Percentiles rank a stretch among this genome's conserved stretches.
Evolutionary conservation across 2,329 filamentous ascomycete genomes (phyloP).

Genomic region (Zelopaecilomyces penicillatus): DNA sequence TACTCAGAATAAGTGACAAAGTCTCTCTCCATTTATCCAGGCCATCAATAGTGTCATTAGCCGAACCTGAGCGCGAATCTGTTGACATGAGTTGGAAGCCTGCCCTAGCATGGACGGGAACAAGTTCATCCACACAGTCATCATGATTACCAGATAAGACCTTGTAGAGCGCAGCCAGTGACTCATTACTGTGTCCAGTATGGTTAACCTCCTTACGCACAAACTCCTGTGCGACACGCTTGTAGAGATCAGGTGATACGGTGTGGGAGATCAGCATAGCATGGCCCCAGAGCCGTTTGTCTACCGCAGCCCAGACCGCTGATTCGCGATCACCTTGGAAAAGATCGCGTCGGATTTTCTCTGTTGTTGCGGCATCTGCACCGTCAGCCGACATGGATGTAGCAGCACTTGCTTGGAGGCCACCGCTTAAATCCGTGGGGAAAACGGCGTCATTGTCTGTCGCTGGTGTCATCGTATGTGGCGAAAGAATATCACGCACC

Average conservation of each 20-base stretch:
- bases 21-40: conserved; percentile 94
- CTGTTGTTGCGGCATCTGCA: conserved; percentile 59
- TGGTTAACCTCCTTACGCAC: conserved; percentile 90
- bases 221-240: conserved; percentile 90
- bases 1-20: conserved; percentile 74
- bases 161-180: conserved; percentile 85
- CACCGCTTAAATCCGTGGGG: conserved; percentile 15
- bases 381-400: conserved; percentile 50
- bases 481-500: conserved; percentile 65
- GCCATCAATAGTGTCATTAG: conserved; percentile 70
- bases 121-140: conserved; percentile 91
- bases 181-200: conserved; percentile 69
- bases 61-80: conserved; percentile 48
- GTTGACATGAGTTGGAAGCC: conserved; percentile 86
- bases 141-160: conserved; percentile 90
- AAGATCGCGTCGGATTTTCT: conserved; percentile 64
- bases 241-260: conserved; percentile 76
- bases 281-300: conserved; percentile 92
- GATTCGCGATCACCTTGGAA: conserved; percentile 78
- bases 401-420: conserved; percentile 16
- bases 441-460: conserved; percentile 19
- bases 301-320: conserved; percentile 86
- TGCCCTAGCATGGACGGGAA: conserved; percentile 83
- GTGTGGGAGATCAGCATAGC: conserved; percentile 80
- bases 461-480: conserved; percentile 30